Percentiles rank a stretch among this genome's conserved stretches.
Evolutionary conservation across 2,329 filamentous ascomycete genomes (phyloP).

Genomic region (Calonectria pteridis): DNA sequence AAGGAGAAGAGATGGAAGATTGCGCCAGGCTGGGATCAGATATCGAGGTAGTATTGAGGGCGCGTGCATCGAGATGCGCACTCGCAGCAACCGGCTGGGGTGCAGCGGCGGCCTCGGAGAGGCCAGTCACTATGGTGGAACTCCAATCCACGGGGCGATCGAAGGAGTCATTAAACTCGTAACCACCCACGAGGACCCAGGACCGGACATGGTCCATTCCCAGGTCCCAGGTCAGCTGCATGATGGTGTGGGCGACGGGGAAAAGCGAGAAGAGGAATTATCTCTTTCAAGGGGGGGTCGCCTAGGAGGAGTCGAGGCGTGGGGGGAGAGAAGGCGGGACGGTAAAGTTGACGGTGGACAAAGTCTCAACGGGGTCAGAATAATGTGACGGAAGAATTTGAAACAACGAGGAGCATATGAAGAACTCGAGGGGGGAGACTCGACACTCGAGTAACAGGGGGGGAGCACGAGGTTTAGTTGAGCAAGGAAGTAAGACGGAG

Average conservation of each 20-base stretch:
- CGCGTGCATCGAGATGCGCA: conserved; percentile 32
- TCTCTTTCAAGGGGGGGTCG: background rate
- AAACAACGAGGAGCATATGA: background rate
- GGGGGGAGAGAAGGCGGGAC: background rate
- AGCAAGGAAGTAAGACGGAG: background rate
- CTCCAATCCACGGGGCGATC: conserved; percentile 40
- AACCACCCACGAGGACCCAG: conserved; percentile 43
- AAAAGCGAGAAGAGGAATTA: conserved; percentile 19
- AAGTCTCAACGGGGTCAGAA: background rate
- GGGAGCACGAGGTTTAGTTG: background rate
- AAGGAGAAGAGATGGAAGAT: conserved; percentile 17
- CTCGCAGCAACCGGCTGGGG: conserved; percentile 36
- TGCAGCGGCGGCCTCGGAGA: conserved; percentile 39
- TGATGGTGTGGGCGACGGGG: conserved; percentile 28
- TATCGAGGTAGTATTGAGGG: conserved; percentile 25
- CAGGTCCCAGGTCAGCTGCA: conserved; percentile 46
- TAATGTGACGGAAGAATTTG: background rate
- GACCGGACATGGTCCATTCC: conserved; percentile 46
- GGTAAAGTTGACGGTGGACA: background rate
- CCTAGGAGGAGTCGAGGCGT: background rate
- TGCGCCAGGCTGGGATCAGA: conserved; percentile 28
- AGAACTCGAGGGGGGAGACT: background rate
- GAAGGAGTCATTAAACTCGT: conserved; percentile 35
- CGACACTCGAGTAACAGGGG: background rate
- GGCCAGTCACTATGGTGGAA: conserved; percentile 41